Evolutionary conservation across 2,329 filamentous ascomycete genomes (phyloP).

Genomic region (Myriosclerotinia duriaeana): DNA sequence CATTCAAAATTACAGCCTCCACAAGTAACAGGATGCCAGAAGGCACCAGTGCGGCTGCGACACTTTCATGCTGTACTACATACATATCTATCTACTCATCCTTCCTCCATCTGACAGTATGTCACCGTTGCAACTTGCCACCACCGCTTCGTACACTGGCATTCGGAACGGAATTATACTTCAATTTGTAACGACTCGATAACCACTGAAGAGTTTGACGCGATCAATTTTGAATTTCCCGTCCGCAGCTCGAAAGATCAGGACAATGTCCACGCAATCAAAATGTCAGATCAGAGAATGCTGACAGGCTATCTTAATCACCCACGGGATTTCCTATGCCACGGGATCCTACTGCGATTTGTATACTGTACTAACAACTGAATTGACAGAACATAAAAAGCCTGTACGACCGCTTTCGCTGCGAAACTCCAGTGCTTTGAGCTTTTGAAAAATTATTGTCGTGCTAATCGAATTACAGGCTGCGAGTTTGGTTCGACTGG

Average conservation of each 20-base stretch:
- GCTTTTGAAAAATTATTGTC: too few relatives aligned
- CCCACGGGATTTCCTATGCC: not conserved
- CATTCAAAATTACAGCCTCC: not conserved
- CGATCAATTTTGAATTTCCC: not conserved
- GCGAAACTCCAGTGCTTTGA: too few relatives aligned
- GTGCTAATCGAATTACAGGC: too few relatives aligned
- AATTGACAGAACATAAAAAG: not conserved
- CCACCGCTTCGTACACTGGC: not conserved
- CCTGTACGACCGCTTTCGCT: too few relatives aligned
- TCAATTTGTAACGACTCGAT: not conserved
- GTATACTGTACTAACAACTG: not conserved
- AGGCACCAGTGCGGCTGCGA: not conserved
- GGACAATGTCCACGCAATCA: not conserved
- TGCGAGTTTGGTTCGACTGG: too few relatives aligned
- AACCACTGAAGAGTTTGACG: not conserved
- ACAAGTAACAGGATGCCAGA: not conserved
- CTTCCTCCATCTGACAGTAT: not conserved
- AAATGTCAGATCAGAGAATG: not conserved
- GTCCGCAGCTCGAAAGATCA: not conserved
- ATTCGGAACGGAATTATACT: not conserved
- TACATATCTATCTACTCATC: not conserved
- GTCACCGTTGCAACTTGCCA: not conserved
- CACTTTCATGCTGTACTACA: conserved; percentile 10
- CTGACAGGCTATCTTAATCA: not conserved
- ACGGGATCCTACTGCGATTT: not conserved